phyloP scores from a whole-genome alignment of 2,329 filamentous ascomycete species.

The Aulographum hederae region DNA sequence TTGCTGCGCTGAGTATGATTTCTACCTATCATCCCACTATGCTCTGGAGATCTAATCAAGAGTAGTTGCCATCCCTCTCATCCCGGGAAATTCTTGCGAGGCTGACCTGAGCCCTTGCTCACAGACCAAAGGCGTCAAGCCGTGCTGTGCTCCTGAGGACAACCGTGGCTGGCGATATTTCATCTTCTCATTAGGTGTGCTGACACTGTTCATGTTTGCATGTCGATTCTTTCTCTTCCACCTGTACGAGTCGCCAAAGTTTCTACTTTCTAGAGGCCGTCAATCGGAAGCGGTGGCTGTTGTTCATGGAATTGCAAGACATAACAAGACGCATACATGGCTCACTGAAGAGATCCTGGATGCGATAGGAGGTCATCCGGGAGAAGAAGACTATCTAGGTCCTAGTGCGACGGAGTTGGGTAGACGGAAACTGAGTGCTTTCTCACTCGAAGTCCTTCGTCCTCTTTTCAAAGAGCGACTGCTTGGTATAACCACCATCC shows the following conservation, averaged over 20 bases:
- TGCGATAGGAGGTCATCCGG: slow-evolving; percentile 30
- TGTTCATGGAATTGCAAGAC: slow-evolving; percentile 58
- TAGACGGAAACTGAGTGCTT: slow-evolving; percentile 35
- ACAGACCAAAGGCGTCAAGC: slow-evolving; percentile 10
- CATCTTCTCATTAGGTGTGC: slow-evolving; percentile 48
- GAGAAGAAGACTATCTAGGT: slow-evolving; percentile 16
- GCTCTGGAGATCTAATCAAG: too few species aligned
- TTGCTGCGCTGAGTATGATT: slow-evolving; percentile 35
- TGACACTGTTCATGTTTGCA: slow-evolving; percentile 62
- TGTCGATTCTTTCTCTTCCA: slow-evolving; percentile 65
- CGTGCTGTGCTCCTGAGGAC: slow-evolving; percentile 30
- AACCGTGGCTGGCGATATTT: slow-evolving; percentile 62
- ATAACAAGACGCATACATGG: slow-evolving; percentile 34
- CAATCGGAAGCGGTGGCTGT: slow-evolving; percentile 65
- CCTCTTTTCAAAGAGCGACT: slow-evolving; percentile 39
- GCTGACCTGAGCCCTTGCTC: slow-evolving; percentile 14
- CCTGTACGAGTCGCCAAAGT: slow-evolving; percentile 75
- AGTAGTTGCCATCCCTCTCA: slow-evolving; percentile 53
- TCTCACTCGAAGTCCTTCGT: slow-evolving; percentile 39
- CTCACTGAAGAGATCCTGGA: slow-evolving; percentile 53
- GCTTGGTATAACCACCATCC: slow-evolving; percentile 27
- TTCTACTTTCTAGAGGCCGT: slow-evolving; percentile 55
- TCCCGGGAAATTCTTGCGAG: slow-evolving; percentile 44
- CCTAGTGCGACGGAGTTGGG: slow-evolving; percentile 31
- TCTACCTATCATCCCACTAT: slow-evolving; percentile 9